Base-by-base conservation (phyloP, 2,329 filamentous ascomycete genomes). In the Aspergillus latus region DNA sequence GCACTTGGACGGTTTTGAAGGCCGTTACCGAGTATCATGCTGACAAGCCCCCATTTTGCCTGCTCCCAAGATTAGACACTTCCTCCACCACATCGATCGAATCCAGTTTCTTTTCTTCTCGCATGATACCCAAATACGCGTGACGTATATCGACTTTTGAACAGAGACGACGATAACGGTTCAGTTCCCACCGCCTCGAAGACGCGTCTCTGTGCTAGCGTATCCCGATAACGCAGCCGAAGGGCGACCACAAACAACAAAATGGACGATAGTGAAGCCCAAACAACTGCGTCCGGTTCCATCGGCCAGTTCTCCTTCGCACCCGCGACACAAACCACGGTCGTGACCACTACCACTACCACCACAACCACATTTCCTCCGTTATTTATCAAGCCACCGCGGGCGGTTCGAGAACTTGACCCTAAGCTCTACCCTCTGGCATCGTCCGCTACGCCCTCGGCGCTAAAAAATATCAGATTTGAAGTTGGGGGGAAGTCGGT, bases 341-440 rank as follows among this genome's bases (percentile, higher is more conserved):
- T 86, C 9, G 85, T 96, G 60, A 96, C 92, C 1, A 97, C 93
- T 0, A 97, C 92, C 0, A 97, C 92, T 0, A 96, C 91, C 0
- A 95, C 92, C 1, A 90, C 87, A 72, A 81, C 90, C 74, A 74
- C 80, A 13, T 95, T 94, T 63, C 92, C 93, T 46, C 91, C 91
- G n/a, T 80, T 97, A 56, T 80, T 90, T 54, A 85, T 96, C 63
- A 86, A 85, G 62, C 84, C 89, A 57, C 88, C 90, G 26, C 84
- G 84, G 52, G 84, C 86, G 50, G 81, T 92, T 34, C 79, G 83
- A 57, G 82, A 87, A 52, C 84, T 96, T 56, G 92, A 97, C 73
- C 82, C 88, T 11, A 96, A 95, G 72, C 86, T 94, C 66, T 99
- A 96, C 72, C 94, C 94, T 39, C 80, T 99, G 30, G 93, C 93